Evolutionary conservation across 1,284 basidiomycete genomes (phyloP).

Genomic region (Microbotryum intermedium): DNA sequence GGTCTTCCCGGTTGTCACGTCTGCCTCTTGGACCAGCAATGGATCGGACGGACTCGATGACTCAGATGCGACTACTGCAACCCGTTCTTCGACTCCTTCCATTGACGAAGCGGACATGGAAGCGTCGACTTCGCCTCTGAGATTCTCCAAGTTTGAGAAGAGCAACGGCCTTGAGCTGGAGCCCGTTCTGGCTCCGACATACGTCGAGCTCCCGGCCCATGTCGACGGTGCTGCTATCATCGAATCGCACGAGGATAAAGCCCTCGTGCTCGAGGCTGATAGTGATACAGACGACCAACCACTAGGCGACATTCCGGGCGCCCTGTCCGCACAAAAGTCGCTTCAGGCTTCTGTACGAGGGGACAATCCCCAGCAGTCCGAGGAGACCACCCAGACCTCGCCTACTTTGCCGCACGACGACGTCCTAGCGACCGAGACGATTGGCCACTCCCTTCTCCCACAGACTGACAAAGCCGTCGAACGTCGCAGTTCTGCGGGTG

Average conservation of each 20-base stretch:
- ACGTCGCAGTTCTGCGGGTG: conserved; percentile 4
- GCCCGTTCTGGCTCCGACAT: conserved; percentile 1
- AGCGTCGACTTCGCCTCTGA: not conserved
- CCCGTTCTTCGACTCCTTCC: conserved; percentile 1
- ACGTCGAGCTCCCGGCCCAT: not conserved
- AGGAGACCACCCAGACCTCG: conserved; percentile 42
- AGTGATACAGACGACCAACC: conserved; percentile 54
- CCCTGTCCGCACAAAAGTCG: conserved; percentile 63
- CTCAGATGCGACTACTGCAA: not conserved
- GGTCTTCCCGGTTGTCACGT: not conserved
- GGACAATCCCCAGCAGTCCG: conserved; percentile 56
- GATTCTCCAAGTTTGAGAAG: not conserved
- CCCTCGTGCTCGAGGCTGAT: not conserved
- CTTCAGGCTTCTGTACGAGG: conserved; percentile 43
- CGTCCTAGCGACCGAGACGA: not conserved
- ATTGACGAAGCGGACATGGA: not conserved
- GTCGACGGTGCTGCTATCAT: not conserved
- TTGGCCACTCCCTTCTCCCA: conserved; percentile 23
- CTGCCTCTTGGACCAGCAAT: not conserved
- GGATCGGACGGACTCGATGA: not conserved
- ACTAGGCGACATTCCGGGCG: conserved; percentile 62
- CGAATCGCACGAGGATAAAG: not conserved
- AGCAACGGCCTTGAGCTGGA: not conserved
- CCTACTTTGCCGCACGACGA: not conserved
- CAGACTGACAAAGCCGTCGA: conserved; percentile 23